These are phyloP conservation scores for Wickerhamiella australiensis DNA, from an alignment of 805 yeast genomes.

Conservation along the genomic window DNA sequence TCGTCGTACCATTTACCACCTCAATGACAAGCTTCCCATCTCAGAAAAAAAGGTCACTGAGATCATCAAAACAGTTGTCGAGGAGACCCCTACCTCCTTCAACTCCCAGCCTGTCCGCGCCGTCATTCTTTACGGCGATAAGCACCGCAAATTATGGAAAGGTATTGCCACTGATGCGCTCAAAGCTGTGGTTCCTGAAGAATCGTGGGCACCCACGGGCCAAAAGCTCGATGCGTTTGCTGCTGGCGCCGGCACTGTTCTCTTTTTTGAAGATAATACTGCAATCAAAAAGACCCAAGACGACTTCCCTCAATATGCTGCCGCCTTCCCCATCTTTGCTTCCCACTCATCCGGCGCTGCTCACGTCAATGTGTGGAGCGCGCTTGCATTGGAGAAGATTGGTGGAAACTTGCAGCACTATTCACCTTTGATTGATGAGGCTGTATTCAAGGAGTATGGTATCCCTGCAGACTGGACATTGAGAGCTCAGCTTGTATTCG, in stretches of 20 bases:
- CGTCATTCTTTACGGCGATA: slow-evolving; percentile 35
- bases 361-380: slow-evolving; percentile 40
- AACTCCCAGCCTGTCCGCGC: slow-evolving; percentile 43
- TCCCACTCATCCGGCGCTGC: slow-evolving; percentile 36
- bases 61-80: slow-evolving; percentile 35
- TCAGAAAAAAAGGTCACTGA: slow-evolving; percentile 32
- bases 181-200: slow-evolving; percentile 30
- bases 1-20: slow-evolving; percentile 40
- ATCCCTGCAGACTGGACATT: slow-evolving; percentile 37
- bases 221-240: slow-evolving; percentile 34
- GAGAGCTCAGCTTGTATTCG: slow-evolving; percentile 41
- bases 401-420: slow-evolving; percentile 46
- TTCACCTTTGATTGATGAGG: slow-evolving; percentile 34
- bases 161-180: slow-evolving; percentile 28
- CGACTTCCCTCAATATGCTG: slow-evolving; percentile 34
- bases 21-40: slow-evolving; percentile 35
- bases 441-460: slow-evolving; percentile 30
- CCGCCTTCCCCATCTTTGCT: slow-evolving; percentile 38
- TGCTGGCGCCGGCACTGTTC: slow-evolving; percentile 39
- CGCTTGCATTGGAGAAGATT: slow-evolving; percentile 34
- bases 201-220: slow-evolving; percentile 31
- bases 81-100: slow-evolving; percentile 42
- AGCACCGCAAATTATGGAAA: slow-evolving; percentile 37
- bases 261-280: slow-evolving; percentile 36
- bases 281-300: slow-evolving; percentile 33